phyloP scores from a whole-genome alignment of 495 filamentous ascomycete genomes.

The Stereocaulon alpinum region DNA sequence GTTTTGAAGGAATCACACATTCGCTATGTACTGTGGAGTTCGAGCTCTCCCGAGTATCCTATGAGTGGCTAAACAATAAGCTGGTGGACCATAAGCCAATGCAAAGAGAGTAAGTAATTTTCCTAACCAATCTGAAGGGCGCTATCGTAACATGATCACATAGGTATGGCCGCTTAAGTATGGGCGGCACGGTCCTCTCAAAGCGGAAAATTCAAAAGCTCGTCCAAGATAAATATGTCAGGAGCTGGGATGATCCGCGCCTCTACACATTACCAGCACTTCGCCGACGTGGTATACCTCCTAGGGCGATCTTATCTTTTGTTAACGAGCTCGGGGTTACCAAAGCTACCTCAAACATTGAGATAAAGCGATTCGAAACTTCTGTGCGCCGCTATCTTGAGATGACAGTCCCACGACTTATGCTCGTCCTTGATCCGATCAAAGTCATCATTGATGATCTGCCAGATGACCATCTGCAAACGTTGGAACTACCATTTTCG shows the following conservation, averaged over 20 bases:
- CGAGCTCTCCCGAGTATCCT: slow-evolving; percentile 60
- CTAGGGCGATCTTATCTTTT: slow-evolving; percentile 76
- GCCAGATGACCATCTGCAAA: slow-evolving; percentile 51
- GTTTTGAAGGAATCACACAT: slow-evolving; percentile 80
- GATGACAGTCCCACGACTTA: slow-evolving; percentile 68
- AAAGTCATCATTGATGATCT: slow-evolving; percentile 61
- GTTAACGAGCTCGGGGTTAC: slow-evolving; percentile 85
- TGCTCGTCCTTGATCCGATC: slow-evolving; percentile 67
- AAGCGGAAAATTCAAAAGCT: slow-evolving; percentile 75
- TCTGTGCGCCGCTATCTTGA: slow-evolving; percentile 74
- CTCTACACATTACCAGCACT: slow-evolving; percentile 84
- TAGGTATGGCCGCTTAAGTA: slow-evolving; percentile 64
- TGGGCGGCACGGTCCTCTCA: slow-evolving; percentile 70
- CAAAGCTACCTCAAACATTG: slow-evolving; percentile 59
- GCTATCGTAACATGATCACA: slow-evolving; percentile 3
- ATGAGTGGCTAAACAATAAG: slow-evolving; percentile 76
- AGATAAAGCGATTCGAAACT: slow-evolving; percentile 65
- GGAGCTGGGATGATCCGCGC: slow-evolving; percentile 81
- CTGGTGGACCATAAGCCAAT: slow-evolving; percentile 74
- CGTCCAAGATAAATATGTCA: slow-evolving; percentile 60
- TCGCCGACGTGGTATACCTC: slow-evolving; percentile 71
- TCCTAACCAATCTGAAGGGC: not conserved
- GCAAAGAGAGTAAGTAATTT: slow-evolving; percentile 57
- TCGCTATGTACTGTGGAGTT: slow-evolving; percentile 87
- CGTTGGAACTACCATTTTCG: slow-evolving; percentile 60